These are phyloP conservation scores for Stephania yunnanensis DNA, from an alignment of 164 flowering plant genomes.

Conservation along the genomic window DNA sequence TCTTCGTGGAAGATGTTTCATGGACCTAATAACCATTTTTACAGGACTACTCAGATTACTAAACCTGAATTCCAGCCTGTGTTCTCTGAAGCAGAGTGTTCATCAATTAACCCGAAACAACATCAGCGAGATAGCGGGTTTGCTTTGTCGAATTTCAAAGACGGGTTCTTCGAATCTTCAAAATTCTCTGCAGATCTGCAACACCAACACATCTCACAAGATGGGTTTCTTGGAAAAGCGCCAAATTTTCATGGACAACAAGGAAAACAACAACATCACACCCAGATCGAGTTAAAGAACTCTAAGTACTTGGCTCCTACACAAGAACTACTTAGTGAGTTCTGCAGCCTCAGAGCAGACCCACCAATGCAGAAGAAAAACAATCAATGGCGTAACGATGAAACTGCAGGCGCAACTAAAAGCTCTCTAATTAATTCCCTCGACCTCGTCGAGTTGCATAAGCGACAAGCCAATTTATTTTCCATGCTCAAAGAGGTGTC, in stretches of 20 bases:
- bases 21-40: conserved; percentile 16
- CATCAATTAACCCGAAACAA: not conserved
- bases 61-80: no score
- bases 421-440: conserved; percentile 41
- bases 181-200: conserved; percentile 19
- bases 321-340: conserved; percentile 79
- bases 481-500: conserved; percentile 85
- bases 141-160: not conserved
- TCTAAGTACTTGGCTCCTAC: conserved; percentile 77
- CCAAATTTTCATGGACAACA: conserved; percentile 9
- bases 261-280: conserved; percentile 6
- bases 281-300: conserved; percentile 33
- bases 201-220: conserved; percentile 18
- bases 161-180: conserved; percentile 20
- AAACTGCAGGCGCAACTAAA: conserved; percentile 4
- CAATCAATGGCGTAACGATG: conserved; percentile 30
- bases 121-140: not conserved
- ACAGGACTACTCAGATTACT: not conserved
- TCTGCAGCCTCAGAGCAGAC: conserved; percentile 55
- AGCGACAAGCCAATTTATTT: conserved; percentile 69
- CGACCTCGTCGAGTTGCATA: conserved; percentile 71
- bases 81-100: not conserved
- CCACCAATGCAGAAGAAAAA: conserved; percentile 26
- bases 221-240: conserved; percentile 30
- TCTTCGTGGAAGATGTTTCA: not conserved